Evolutionary conservation across 441 rosid species (phyloP).

Genomic region (Adansonia grandidieri): DNA sequence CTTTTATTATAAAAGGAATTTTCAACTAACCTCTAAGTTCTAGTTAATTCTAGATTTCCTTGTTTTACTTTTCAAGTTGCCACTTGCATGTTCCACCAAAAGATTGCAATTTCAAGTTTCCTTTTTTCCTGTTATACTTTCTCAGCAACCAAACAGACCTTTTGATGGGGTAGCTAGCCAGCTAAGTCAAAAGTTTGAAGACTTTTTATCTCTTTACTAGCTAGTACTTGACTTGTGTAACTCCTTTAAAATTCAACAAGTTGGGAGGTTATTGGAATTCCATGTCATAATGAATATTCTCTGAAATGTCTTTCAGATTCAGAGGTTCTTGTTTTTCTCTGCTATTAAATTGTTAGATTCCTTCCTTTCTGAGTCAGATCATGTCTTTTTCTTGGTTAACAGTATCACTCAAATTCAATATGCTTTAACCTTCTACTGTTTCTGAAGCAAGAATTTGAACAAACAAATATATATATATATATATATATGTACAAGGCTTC

Average conservation of each 20-base stretch:
- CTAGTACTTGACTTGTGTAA: conserved; percentile 17
- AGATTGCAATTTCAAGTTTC: neutral
- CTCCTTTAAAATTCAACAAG: conserved; percentile 29
- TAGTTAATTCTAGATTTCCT: conserved; percentile 2
- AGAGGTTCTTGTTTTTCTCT: conserved; percentile 40
- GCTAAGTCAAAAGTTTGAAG: conserved; percentile 25
- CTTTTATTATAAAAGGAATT: neutral
- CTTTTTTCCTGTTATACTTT: conserved; percentile 33
- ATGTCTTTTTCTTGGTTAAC: conserved; percentile 31
- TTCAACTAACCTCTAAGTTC: neutral
- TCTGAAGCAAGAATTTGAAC: conserved; percentile 36
- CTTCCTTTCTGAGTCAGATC: conserved; percentile 54
- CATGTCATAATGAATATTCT: conserved; percentile 63
- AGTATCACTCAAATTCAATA: conserved; percentile 30
- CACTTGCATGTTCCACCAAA: neutral
- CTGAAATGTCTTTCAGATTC: conserved; percentile 41
- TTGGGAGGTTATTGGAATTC: conserved; percentile 52
- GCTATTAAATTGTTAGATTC: conserved; percentile 46
- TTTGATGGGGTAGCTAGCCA: conserved; percentile 19
- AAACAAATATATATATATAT: neutral
- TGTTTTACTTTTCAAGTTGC: neutral
- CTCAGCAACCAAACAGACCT: conserved; percentile 37
- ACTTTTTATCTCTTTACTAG: conserved; percentile 19
- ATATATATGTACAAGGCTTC: conserved; percentile 26
- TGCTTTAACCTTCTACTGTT: conserved; percentile 34